These are phyloP conservation scores for Aureobasidium sp. DNA, from an alignment of 2,329 filamentous ascomycete genomes.

Conservation along the genomic window DNA sequence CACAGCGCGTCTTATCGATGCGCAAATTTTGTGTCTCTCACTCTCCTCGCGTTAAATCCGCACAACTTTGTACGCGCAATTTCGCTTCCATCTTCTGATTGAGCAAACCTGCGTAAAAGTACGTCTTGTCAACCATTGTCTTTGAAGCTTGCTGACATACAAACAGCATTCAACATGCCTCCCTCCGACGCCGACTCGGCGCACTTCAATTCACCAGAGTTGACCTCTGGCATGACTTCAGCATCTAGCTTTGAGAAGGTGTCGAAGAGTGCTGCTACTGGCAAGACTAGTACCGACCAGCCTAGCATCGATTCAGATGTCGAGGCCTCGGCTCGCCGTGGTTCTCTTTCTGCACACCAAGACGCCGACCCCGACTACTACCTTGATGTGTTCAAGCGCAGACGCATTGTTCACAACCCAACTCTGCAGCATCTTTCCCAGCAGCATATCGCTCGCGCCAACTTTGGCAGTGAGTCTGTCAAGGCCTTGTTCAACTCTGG, in stretches of 20 bases:
- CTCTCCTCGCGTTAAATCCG: not conserved
- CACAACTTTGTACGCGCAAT: not conserved
- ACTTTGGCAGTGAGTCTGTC: not conserved
- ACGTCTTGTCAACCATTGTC: not conserved
- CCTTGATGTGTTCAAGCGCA: slow-evolving; percentile 3
- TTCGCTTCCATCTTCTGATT: not conserved
- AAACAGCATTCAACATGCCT: not conserved
- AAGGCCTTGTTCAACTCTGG: slow-evolving; percentile 9
- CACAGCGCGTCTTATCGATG: not conserved
- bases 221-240: not conserved
- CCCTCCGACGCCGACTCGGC: not conserved
- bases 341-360: not conserved
- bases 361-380: not conserved
- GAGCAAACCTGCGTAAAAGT: not conserved
- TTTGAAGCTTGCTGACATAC: not conserved
- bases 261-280: not conserved
- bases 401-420: not conserved
- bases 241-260: not conserved
- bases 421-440: not conserved
- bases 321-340: not conserved
- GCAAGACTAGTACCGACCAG: not conserved
- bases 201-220: not conserved
- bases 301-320: not conserved
- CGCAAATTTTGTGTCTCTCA: not conserved
- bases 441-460: not conserved